These are phyloP conservation scores for Tranzscheliella williamsii DNA, from an alignment of 1,284 basidiomycete species.

Conservation along the genomic window DNA sequence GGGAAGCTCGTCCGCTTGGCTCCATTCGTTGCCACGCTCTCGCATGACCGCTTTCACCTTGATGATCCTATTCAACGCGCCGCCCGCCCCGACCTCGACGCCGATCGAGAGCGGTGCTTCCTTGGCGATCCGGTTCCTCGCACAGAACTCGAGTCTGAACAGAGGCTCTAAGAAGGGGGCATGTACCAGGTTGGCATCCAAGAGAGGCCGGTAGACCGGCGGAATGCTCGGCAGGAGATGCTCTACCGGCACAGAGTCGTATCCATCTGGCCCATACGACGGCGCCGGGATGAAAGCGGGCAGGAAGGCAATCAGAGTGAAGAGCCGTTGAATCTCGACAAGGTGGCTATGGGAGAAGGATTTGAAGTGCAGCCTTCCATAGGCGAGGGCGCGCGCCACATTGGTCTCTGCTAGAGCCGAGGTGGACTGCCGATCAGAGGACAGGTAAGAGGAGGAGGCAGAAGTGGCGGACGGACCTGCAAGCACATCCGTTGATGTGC, in stretches of 20 bases:
- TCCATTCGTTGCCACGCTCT: conserved; percentile 87
- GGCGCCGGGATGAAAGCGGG: conserved; percentile 61
- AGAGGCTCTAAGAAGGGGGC: conserved; percentile 73
- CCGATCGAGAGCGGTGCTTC: conserved; percentile 84
- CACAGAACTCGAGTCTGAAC: conserved; percentile 87
- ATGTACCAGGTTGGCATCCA: conserved; percentile 63
- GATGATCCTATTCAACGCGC: conserved; percentile 83
- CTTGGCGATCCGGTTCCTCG: conserved; percentile 79
- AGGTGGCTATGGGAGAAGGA: conserved; percentile 72
- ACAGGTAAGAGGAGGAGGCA: not conserved
- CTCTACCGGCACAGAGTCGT: conserved; percentile 25
- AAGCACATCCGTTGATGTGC: conserved; percentile 16
- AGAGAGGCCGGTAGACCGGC: conserved; percentile 33
- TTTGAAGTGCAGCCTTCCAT: conserved; percentile 72
- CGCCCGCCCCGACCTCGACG: conserved; percentile 85
- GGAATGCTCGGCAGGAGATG: conserved; percentile 37
- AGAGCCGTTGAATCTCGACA: conserved; percentile 74
- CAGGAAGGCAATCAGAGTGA: conserved; percentile 74
- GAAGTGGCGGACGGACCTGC: not conserved
- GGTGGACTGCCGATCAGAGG: not conserved
- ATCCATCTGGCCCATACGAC: conserved; percentile 15
- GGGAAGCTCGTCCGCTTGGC: conserved; percentile 83
- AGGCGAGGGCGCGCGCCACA: conserved; percentile 68
- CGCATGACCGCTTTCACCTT: conserved; percentile 90
- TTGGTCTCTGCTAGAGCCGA: conserved; percentile 19